Evolutionary conservation across 2,329 filamentous ascomycete species (phyloP).

Genomic region (Teratosphaeria gauchensis): DNA sequence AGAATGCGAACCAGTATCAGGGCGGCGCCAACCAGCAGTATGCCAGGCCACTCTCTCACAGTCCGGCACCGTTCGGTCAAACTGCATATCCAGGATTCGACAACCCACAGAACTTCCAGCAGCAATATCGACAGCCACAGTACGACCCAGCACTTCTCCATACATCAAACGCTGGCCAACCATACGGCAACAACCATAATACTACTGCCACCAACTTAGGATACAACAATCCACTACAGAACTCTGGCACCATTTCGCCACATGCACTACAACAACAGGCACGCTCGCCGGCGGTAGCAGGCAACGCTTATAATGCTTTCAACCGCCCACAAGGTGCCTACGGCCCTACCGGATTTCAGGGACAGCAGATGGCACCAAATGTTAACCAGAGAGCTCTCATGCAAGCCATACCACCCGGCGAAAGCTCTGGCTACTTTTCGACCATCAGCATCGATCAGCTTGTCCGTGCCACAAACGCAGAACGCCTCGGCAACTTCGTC

Average conservation of each 20-base stretch:
- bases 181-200: conserved; percentile 11
- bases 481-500: conserved; percentile 34
- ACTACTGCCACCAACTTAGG: neutral
- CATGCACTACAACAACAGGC: conserved; percentile 19
- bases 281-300: conserved; percentile 3
- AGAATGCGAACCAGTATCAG: conserved; percentile 15
- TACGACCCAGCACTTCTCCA: conserved; percentile 14
- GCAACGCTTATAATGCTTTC: conserved; percentile 7
- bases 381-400: conserved; percentile 20
- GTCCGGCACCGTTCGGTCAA: conserved; percentile 17
- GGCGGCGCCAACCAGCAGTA: conserved; percentile 8
- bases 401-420: conserved; percentile 19
- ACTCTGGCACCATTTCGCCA: conserved; percentile 20
- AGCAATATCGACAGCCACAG: conserved; percentile 16
- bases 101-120: conserved; percentile 8
- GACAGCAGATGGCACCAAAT: neutral
- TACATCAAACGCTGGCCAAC: conserved; percentile 5
- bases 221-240: conserved; percentile 10
- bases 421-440: conserved; percentile 29
- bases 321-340: conserved; percentile 1
- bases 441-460: conserved; percentile 33
- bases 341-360: neutral
- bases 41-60: conserved; percentile 17
- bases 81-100: conserved; percentile 15
- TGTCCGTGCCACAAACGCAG: conserved; percentile 35